Conservation (phyloP, 2,329 filamentous ascomycete species). For the Aspergillus neotritici region DNA sequence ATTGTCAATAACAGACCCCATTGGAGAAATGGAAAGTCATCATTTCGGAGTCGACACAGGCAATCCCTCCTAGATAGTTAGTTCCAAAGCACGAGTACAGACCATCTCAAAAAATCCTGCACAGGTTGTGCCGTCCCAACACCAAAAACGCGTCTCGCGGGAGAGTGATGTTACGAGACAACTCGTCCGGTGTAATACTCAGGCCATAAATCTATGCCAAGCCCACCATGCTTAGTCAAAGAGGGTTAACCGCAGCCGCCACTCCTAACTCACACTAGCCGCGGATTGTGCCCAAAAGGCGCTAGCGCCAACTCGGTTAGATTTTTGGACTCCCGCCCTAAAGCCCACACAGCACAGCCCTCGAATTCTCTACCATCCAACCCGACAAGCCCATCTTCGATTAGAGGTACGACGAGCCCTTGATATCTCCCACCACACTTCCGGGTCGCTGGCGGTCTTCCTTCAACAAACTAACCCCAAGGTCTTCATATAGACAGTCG, state of each 20-base stretch:
- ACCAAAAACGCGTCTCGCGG: no score
- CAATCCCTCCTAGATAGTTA: no score
- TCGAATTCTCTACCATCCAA: conserved; percentile 38
- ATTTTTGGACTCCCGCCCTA: conserved; percentile 42
- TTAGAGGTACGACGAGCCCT: conserved; percentile 36
- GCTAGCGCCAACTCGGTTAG: conserved; percentile 37
- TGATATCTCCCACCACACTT: conserved; percentile 22
- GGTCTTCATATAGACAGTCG: conserved; percentile 37
- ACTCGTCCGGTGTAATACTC: no score
- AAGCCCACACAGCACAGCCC: conserved; percentile 40
- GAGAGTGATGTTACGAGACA: no score
- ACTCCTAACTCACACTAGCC: conserved; percentile 8
- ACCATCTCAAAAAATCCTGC: no score
- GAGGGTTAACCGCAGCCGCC: conserved; percentile 6
- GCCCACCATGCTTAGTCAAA: no score
- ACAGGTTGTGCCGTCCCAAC: no score
- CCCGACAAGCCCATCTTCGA: conserved; percentile 41
- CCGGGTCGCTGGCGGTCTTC: conserved; percentile 24
- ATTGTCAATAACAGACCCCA: no score
- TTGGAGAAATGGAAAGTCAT: no score
- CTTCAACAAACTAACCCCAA: conserved; percentile 31
- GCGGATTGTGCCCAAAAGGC: conserved; percentile 13
- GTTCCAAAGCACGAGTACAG: no score
- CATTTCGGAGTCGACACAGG: no score
- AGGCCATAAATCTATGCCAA: no score